Percentiles rank a stretch among this genome's conserved stretches.
These are phyloP conservation scores for Pseudonitzschia multiseries DNA, from an alignment of 108 stramenopile genomes.

Conservation along the genomic window DNA sequence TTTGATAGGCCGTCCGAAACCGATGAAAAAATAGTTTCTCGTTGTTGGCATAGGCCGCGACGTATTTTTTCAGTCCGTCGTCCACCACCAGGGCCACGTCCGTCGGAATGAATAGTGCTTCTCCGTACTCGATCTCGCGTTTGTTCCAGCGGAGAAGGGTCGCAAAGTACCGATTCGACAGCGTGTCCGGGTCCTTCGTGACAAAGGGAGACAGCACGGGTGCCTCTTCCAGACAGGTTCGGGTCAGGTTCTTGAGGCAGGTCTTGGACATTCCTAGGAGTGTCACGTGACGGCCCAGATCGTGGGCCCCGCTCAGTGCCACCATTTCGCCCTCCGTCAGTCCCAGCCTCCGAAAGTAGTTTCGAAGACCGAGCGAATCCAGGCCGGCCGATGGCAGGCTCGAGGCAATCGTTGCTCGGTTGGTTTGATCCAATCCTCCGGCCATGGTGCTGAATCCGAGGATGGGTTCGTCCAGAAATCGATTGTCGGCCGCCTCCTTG, in stretches of 20 bases:
- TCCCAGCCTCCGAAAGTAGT: slow-evolving; percentile 55
- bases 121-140: slow-evolving; percentile 44
- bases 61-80: slow-evolving; percentile 40
- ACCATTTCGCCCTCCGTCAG: slow-evolving; percentile 57
- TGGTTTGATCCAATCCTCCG: background rate
- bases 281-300: slow-evolving; percentile 63
- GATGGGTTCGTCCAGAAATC: slow-evolving; percentile 21
- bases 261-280: slow-evolving; percentile 53
- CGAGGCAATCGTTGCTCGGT: slow-evolving; percentile 41
- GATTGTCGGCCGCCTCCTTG: slow-evolving; percentile 34
- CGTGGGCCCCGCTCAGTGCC: slow-evolving; percentile 56
- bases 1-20: slow-evolving; percentile 46
- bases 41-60: slow-evolving; percentile 46
- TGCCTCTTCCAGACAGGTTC: slow-evolving; percentile 59
- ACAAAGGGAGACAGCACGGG: slow-evolving; percentile 64
- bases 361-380: slow-evolving; percentile 56
- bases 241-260: slow-evolving; percentile 53
- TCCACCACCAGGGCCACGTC: slow-evolving; percentile 72
- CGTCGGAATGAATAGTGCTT: slow-evolving; percentile 63
- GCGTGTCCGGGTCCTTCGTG: slow-evolving; percentile 37
- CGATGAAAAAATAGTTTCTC: slow-evolving; percentile 30
- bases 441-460: slow-evolving; percentile 7
- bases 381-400: slow-evolving; percentile 57
- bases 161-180: slow-evolving; percentile 50
- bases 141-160: slow-evolving; percentile 50